Evolutionary conservation across 2,329 filamentous ascomycete species (phyloP).

Genomic region (Aureobasidium sp.): DNA sequence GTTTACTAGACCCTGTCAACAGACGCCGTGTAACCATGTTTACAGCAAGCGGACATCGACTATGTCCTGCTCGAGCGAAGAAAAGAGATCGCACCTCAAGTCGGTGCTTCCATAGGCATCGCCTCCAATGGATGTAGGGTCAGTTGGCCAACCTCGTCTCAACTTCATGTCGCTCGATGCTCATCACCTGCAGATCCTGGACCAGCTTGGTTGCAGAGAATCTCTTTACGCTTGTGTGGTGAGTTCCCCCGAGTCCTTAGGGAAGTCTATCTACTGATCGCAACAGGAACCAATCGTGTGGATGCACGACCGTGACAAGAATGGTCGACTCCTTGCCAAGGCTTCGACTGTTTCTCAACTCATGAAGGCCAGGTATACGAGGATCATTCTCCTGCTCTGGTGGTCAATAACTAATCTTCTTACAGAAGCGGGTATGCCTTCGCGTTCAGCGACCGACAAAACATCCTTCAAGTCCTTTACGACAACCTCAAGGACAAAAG

Average conservation of each 20-base stretch:
- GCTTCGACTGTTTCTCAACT: not conserved
- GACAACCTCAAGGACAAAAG: constrained; percentile 19
- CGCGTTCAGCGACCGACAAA: constrained; percentile 24
- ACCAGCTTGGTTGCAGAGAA: constrained; percentile 41
- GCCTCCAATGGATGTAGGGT: constrained; percentile 34
- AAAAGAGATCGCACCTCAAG: constrained; percentile 34
- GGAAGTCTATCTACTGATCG: not conserved
- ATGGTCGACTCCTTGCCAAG: not conserved
- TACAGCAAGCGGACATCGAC: constrained; percentile 33
- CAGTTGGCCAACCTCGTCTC: not conserved
- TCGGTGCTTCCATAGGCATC: constrained; percentile 43
- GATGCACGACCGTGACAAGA: not conserved
- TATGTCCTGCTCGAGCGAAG: constrained; percentile 43
- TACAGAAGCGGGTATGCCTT: constrained; percentile 16
- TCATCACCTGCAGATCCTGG: constrained; percentile 29
- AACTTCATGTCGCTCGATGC: not conserved
- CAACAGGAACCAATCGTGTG: not conserved
- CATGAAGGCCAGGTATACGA: not conserved
- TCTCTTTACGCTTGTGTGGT: constrained; percentile 20
- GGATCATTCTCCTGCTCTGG: not conserved
- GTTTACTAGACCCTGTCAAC: not conserved
- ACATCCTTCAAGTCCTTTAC: constrained; percentile 20
- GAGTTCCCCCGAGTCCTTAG: not conserved
- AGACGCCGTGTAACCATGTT: not conserved
- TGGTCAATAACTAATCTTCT: too few relatives aligned